Evolutionary conservation across 495 filamentous ascomycete genomes (phyloP).

Genomic region (Aspergillus mulundensis): DNA sequence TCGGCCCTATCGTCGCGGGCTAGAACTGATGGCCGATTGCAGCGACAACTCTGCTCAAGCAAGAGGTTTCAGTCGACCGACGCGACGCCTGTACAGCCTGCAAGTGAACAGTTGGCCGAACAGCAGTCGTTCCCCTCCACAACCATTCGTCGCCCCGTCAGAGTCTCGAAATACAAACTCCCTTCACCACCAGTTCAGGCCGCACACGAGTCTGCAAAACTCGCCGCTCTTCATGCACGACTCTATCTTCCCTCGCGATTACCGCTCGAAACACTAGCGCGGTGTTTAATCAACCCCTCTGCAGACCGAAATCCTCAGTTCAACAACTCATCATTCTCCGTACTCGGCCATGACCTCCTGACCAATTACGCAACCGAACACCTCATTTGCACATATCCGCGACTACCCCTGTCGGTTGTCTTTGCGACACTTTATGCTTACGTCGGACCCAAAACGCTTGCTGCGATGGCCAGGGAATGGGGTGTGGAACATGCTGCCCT

Average conservation of each 20-base stretch:
- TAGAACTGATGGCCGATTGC: constrained; percentile 46
- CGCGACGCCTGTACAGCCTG: constrained; percentile 28
- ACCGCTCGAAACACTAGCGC: constrained; percentile 79
- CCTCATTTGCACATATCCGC: constrained; percentile 81
- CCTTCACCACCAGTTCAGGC: constrained; percentile 65
- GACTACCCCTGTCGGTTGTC: constrained; percentile 77
- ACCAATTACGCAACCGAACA: constrained; percentile 83
- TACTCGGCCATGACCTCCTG: constrained; percentile 76
- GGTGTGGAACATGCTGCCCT: constrained; percentile 79
- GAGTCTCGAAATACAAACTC: constrained; percentile 37
- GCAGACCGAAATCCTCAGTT: constrained; percentile 71
- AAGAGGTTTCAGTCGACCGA: constrained; percentile 39
- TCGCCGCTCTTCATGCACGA: constrained; percentile 89
- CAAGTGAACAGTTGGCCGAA: constrained; percentile 19
- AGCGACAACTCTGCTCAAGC: constrained; percentile 37
- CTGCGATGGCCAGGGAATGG: constrained; percentile 73
- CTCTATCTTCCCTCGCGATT: constrained; percentile 76
- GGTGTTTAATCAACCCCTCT: constrained; percentile 77
- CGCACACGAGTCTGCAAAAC: constrained; percentile 77
- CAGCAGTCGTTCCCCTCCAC: constrained; percentile 23
- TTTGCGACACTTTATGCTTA: constrained; percentile 82
- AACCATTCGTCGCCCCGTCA: constrained; percentile 18
- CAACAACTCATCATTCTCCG: constrained; percentile 78
- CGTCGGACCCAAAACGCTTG: constrained; percentile 65
- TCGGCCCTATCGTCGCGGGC: constrained; percentile 60